Evolutionary conservation across 192 early-diverging fungal genomes (phyloP).

Genomic region (Lunasporangiospora selenospora): DNA sequence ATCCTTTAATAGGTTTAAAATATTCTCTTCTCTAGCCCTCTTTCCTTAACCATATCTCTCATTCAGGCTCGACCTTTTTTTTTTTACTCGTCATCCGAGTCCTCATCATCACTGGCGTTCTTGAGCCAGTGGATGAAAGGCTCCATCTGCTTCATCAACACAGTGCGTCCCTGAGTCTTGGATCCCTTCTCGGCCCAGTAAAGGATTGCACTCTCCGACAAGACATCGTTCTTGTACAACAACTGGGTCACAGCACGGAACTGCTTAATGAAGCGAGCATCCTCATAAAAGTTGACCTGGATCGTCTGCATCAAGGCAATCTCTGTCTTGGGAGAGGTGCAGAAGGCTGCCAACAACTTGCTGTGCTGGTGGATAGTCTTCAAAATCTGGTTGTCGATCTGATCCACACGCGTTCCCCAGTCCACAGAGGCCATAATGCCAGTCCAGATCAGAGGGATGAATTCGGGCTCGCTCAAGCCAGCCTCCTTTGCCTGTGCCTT

Average conservation of each 20-base stretch:
- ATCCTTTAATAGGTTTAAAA: no score
- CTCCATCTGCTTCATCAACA: conserved; percentile 95
- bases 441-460: conserved; percentile 83
- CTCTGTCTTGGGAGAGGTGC: conserved; percentile 84
- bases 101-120: conserved; percentile 74
- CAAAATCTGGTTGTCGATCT: conserved; percentile 78
- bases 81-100: conserved; percentile 67
- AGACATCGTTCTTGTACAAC: conserved; percentile 90
- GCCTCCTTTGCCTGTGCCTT: conserved; percentile 72
- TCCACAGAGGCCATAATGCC: conserved; percentile 81
- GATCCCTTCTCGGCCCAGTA: conserved; percentile 96
- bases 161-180: conserved; percentile 84
- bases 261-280: conserved; percentile 87
- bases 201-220: conserved; percentile 90
- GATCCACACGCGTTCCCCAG: conserved; percentile 81
- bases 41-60: not conserved
- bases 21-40: no score
- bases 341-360: conserved; percentile 77
- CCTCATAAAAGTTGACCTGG: conserved; percentile 87
- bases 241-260: conserved; percentile 83
- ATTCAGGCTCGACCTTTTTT: not conserved
- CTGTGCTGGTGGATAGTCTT: conserved; percentile 74
- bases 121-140: conserved; percentile 85
- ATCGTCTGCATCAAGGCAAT: conserved; percentile 85
- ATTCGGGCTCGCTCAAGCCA: conserved; percentile 79